Base-by-base conservation (phyloP, 306 rosid species). In the Styphnolobium japonicum region DNA sequence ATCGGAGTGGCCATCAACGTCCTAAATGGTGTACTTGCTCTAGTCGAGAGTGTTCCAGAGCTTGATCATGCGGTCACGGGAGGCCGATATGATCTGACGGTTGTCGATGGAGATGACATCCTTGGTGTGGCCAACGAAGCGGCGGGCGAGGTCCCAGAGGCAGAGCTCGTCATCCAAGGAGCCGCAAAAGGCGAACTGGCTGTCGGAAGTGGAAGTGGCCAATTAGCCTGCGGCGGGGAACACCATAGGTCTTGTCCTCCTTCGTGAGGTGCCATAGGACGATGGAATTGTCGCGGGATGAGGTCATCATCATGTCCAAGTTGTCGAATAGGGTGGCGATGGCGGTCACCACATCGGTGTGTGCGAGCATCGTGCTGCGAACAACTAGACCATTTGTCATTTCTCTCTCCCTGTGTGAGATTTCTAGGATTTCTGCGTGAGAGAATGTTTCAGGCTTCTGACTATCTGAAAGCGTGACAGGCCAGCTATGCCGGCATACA, bases 121-220 rank as follows among this genome's bases (percentile, higher is more conserved):
- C 74, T 96, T 96, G 0, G 99, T 91, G 87, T 96, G 99, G 0
- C 99, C 99, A 0, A 93, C 98, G 12, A 96, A 96, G 18, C 99
- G 82, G 29, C 99, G 94, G 0, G 99, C 85, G 8, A 96, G 84
- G 37, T 96, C 99, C 99, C 99, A 96, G 3, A 96, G 94, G 21
- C 99, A 90, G 83, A 96, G 99, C 85, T 96, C 99, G n/a, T 96
- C 97, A 81, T 96, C 99, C 99, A 97, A 96, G 15, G 99, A 91
- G 2, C 99, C 99, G 15, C 98, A 96, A 2, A 96, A 97, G 0
- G 99, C 99, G 68, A 96, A 96, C 88, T 96, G 99, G 16, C 97
- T 94, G 55, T 96, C 99, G 45, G 99, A 96, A 96, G 84, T 93
- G 98, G 0, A 94, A 90, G 76, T 96, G 99, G 0, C 99, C 99